Evolutionary conservation across 176 grass and related monocot genomes (phyloP), one percentile per base, ranked within the genome.

Genomic region (Tillandsia leiboldiana): DNA sequence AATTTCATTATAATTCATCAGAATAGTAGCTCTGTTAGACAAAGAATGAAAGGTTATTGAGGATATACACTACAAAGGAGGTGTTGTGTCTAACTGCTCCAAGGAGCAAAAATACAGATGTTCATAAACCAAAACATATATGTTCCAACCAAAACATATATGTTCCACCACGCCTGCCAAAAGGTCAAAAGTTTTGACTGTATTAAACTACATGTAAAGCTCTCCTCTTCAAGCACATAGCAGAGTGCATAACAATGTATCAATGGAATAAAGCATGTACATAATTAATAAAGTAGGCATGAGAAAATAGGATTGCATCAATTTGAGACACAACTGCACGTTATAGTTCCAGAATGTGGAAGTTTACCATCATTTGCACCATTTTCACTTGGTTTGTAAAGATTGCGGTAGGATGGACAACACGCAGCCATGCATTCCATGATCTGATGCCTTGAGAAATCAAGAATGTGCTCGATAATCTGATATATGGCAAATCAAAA

Each of bases 381-480:
- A 75, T 84, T 94, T 80, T 81, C 90, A 78, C 72, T 80, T 88
- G 90, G 87, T 78, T 90, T 99, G 75, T 93, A 76, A 69, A 90
- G 74, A 88, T 75, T 81, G 65, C 80, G 82, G 53, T 86, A 89
- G 26, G 83, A 79, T 51, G 95, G 90, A 77, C 90, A 94, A 75
- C 87, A 94, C 66, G 87, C 90, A 82, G 89, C 80, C 51, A 99
- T 94, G 75, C 90, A 90, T 75, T 83, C 87, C 67, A 78, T 90
- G 64, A 99, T 94, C 72, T 94, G 95, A 88, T 90, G 84, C 70
- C 87, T 90, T 72, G 87, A 86, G 70, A 93, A 88, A 90, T 99
- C 95, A 81, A 99, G 65, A 82, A 99, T 99, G 76, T 84, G 79
- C 81, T 99, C 95, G 72, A 99, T 99, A 75, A 90, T 79, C 95